Conservation (phyloP, 2,329 filamentous ascomycete species). For the Cercospora sp. region DNA sequence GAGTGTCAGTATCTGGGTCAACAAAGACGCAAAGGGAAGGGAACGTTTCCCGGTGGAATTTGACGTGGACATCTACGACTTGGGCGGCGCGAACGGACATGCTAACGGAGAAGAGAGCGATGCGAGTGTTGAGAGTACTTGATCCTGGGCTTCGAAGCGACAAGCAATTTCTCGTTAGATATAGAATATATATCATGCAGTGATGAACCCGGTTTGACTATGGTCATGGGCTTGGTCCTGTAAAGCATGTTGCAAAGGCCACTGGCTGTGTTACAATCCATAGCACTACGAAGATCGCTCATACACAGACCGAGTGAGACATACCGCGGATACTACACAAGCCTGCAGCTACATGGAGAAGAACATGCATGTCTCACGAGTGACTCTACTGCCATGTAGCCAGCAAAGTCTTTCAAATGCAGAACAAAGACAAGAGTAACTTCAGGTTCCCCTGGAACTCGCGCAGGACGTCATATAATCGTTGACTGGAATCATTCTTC, state of each 20-base stretch:
- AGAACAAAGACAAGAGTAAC: neutral
- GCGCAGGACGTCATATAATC: too few relatives aligned
- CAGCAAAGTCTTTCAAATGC: neutral
- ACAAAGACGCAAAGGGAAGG: slow-evolving; percentile 56
- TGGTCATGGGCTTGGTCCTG: neutral
- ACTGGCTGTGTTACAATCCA: too few relatives aligned
- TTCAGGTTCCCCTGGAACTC: neutral
- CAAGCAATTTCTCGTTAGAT: neutral
- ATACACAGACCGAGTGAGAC: too few relatives aligned
- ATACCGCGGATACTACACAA: too few relatives aligned
- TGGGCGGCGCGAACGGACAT: neutral
- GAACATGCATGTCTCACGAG: neutral
- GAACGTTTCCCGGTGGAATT: slow-evolving; percentile 45
- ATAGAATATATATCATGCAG: neutral
- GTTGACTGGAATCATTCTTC: too few relatives aligned
- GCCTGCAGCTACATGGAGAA: neutral
- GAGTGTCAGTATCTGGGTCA: slow-evolving; percentile 64
- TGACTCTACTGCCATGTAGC: neutral
- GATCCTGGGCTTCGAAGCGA: neutral
- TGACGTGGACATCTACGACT: slow-evolving; percentile 27
- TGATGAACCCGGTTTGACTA: neutral
- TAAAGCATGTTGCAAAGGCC: neutral
- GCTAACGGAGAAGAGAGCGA: neutral
- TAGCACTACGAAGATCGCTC: too few relatives aligned
- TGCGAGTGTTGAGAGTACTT: neutral